Evolutionary conservation across 257 asterid genomes (phyloP).

Genomic region (Solanum paucissectum): DNA sequence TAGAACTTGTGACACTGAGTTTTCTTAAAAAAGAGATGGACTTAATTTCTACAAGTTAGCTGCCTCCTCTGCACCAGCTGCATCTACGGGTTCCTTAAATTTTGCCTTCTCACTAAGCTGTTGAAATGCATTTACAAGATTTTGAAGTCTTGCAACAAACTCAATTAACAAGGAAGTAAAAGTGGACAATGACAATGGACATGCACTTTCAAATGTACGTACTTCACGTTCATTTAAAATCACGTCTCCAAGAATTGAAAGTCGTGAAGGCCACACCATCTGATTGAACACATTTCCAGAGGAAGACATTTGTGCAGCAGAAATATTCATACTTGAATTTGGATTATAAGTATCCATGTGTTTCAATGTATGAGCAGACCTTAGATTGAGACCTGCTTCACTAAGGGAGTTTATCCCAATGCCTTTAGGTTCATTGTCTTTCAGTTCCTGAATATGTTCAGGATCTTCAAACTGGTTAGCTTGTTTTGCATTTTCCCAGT

Average conservation of each 20-base stretch:
- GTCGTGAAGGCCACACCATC: slow-evolving; percentile 83
- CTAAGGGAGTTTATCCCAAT: slow-evolving; percentile 36
- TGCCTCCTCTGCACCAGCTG: slow-evolving; percentile 14
- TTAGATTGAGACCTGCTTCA: slow-evolving; percentile 28
- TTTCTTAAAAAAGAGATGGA: background rate
- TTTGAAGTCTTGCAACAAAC: slow-evolving; percentile 90
- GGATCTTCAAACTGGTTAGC: slow-evolving; percentile 43
- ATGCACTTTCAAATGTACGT: slow-evolving; percentile 78
- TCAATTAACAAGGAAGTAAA: slow-evolving; percentile 79
- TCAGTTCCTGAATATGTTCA: slow-evolving; percentile 53
- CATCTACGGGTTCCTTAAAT: slow-evolving; percentile 39
- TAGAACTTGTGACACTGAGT: background rate
- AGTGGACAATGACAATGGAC: slow-evolving; percentile 68
- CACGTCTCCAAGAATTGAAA: slow-evolving; percentile 65
- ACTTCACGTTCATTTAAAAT: slow-evolving; percentile 68
- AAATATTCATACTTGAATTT: slow-evolving; percentile 16
- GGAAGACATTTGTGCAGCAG: slow-evolving; percentile 47
- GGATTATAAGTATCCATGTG: slow-evolving; percentile 24
- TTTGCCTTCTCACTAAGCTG: slow-evolving; percentile 66
- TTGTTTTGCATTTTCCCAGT: slow-evolving; percentile 52
- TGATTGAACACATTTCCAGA: slow-evolving; percentile 53
- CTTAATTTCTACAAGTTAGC: slow-evolving; percentile 21
- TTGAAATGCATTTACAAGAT: slow-evolving; percentile 57
- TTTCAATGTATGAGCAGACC: slow-evolving; percentile 28
- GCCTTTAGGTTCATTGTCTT: slow-evolving; percentile 43